These are phyloP conservation scores for Solanum hybrid DNA, from an alignment of 305 asterid species.

Conservation along the genomic window DNA sequence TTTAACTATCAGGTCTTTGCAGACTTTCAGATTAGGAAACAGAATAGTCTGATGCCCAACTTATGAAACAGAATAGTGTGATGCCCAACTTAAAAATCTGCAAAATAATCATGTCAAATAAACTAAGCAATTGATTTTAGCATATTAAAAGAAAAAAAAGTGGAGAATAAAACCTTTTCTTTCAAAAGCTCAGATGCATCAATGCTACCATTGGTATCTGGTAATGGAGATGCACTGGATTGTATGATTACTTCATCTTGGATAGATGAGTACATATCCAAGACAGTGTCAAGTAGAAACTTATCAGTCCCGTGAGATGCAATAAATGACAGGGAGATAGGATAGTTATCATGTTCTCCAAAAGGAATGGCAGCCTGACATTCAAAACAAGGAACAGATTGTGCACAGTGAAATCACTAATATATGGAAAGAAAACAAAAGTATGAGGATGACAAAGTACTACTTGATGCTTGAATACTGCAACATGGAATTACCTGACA, in stretches of 20 bases:
- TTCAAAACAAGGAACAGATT: conserved; percentile 3
- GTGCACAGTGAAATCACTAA: not conserved
- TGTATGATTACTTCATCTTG: conserved; percentile 48
- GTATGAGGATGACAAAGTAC: not conserved
- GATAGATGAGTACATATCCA: conserved; percentile 74
- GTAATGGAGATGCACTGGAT: conserved; percentile 40
- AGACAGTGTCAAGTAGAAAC: conserved; percentile 75
- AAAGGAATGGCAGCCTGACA: conserved; percentile 71
- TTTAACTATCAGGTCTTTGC: not conserved
- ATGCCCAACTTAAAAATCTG: not conserved
- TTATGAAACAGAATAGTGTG: not conserved
- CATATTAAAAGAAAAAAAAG: not conserved
- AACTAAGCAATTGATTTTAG: not conserved
- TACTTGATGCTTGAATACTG: conserved; percentile 9
- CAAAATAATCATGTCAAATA: not conserved
- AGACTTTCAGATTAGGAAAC: not conserved
- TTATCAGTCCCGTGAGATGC: conserved; percentile 84
- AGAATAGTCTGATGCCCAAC: not conserved
- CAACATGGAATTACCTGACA: conserved; percentile 52
- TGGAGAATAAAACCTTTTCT: conserved; percentile 56
- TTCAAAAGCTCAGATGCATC: conserved; percentile 77
- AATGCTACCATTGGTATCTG: conserved; percentile 45
- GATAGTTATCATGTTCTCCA: conserved; percentile 59
- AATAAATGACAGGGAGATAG: conserved; percentile 62
- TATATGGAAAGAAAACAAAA: not conserved